Evolutionary conservation across 441 rosid species (phyloP), one percentile per base, ranked within the genome.

Genomic region (Erysimum cheiri): DNA sequence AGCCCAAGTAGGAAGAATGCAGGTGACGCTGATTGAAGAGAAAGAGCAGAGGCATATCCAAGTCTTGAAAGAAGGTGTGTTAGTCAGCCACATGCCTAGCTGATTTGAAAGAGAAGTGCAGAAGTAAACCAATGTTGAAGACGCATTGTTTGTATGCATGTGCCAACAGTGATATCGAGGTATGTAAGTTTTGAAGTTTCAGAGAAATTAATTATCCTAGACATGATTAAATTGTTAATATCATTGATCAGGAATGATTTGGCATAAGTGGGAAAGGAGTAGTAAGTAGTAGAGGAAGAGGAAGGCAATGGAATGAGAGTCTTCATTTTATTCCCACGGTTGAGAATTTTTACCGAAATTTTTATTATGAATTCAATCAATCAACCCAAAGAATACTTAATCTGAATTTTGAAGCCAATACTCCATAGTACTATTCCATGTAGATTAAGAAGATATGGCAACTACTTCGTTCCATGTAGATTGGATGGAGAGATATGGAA

Each of bases 21-120:
- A 13, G 66, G 40, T 9, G 66, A 17, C 48, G 17, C 12, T 39
- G 61, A 13, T 41, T 35, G 69, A 41, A 32, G 69, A 62, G 62
- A 33, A 41, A 62, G 61, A 61, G 55, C 54, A 41, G 60, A 44
- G 47, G 5, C 56, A 33, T 37, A 39, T 37, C 43, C 43, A 59
- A 28, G 22, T 22, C 33, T 15, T 24, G n/a, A 35, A 17, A 46
- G 41, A 62, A 62, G 40, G 49, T 15, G 49, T 44, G 49, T 3
- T 17, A 26, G 14, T 55, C 43, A 39, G 7, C 22, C 31, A 61
- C 52, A 63, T 39, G 55, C 32, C 43, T 32, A 32, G 2, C 29
- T 44, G 49, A 43, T 43, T 43, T 14, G 48, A 43, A 43, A 43
- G 48, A 43, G 4, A 44, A 15, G 3, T 15, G 49, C 11, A 14